phyloP scores from a whole-genome alignment of 2,329 filamentous ascomycete genomes.

The Tolypocladium amazonense region DNA sequence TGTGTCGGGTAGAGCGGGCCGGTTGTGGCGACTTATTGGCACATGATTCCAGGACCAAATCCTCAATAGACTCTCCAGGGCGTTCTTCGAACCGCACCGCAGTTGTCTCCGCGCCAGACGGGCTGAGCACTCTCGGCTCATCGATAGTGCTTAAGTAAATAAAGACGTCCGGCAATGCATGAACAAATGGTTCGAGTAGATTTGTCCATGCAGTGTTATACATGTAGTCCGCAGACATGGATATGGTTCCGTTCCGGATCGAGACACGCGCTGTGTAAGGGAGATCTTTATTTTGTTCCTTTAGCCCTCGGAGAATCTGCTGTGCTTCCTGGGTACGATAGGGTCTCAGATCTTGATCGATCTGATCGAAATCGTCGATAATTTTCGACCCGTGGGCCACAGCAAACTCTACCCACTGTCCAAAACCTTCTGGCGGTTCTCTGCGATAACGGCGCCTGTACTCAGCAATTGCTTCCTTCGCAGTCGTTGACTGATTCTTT shows the following conservation, averaged over 20 bases:
- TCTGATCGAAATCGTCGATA: background rate
- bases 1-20: too few relatives aligned
- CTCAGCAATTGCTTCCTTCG: background rate
- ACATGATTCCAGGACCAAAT: too few relatives aligned
- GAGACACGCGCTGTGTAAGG: background rate
- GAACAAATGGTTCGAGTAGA: too few relatives aligned
- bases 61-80: too few relatives aligned
- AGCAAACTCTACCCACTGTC: background rate
- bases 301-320: background rate
- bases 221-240: too few relatives aligned
- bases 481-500: background rate
- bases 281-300: background rate
- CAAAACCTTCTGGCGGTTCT: background rate
- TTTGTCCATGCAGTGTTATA: too few relatives aligned
- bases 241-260: background rate
- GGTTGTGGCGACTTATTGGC: too few relatives aligned
- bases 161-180: too few relatives aligned
- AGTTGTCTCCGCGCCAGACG: too few relatives aligned
- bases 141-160: too few relatives aligned
- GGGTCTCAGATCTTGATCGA: background rate
- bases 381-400: background rate
- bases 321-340: background rate
- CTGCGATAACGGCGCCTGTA: background rate
- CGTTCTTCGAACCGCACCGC: too few relatives aligned
- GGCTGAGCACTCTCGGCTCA: too few relatives aligned